phyloP scores from a whole-genome alignment of 805 yeast species.

The Metschnikowia similis region DNA sequence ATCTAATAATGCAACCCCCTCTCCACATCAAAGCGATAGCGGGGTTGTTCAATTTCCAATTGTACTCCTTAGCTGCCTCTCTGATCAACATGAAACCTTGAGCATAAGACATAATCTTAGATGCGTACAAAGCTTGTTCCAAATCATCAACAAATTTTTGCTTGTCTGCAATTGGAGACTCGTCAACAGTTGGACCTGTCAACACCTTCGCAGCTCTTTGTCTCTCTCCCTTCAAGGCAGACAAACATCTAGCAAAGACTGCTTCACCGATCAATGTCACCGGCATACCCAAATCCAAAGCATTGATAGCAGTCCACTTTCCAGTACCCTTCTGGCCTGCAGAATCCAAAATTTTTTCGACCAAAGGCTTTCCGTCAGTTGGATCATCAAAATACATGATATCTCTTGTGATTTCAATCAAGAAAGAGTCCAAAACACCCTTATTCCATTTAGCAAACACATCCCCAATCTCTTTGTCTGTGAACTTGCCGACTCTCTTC shows the following conservation, averaged over 20 bases:
- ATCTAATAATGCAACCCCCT: constrained; percentile 99
- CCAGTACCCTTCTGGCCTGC: constrained; percentile 99
- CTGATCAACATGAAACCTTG: constrained; percentile 99
- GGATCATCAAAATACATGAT: constrained; percentile 83
- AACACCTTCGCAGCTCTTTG: constrained; percentile 73
- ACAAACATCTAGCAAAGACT: constrained; percentile 92
- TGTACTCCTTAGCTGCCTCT: constrained; percentile 95
- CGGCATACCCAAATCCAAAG: constrained; percentile 96
- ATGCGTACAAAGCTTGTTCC: constrained; percentile 97
- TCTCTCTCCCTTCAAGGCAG: constrained; percentile 91
- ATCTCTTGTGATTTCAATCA: constrained; percentile 94
- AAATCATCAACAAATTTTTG: constrained; percentile 83
- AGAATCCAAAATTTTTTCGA: constrained; percentile 92
- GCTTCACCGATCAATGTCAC: constrained; percentile 98
- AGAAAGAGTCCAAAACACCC: constrained; percentile 96
- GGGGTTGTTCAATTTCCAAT: constrained; percentile 97
- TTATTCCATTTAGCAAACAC: constrained; percentile 92
- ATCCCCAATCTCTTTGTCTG: constrained; percentile 88
- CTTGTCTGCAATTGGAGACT: constrained; percentile 65
- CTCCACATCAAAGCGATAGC: constrained; percentile 99
- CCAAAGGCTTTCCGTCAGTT: constrained; percentile 84
- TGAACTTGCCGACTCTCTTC: constrained; percentile 89
- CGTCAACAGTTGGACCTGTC: constrained; percentile 70
- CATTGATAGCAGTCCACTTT: constrained; percentile 99
- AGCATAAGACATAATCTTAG: constrained; percentile 96